These are phyloP conservation scores for Ehretia macrophylla DNA, from an alignment of 257 asterid genomes.

Conservation along the genomic window DNA sequence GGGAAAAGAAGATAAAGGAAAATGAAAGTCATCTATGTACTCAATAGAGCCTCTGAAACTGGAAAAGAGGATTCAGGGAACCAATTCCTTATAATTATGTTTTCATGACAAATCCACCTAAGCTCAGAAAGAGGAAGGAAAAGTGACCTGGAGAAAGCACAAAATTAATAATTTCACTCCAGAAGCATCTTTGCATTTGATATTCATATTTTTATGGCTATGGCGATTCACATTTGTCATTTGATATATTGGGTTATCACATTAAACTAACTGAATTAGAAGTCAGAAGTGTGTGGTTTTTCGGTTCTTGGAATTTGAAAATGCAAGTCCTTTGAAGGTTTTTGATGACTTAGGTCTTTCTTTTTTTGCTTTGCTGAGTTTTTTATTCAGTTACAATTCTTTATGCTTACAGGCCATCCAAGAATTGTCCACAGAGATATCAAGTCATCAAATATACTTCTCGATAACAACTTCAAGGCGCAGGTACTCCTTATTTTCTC, in stretches of 20 bases:
- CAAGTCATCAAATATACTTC: slow-evolving; percentile 90
- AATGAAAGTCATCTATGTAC: too few relatives aligned
- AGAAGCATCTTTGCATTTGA: too few relatives aligned
- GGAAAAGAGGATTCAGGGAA: too few relatives aligned
- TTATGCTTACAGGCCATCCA: slow-evolving; percentile 54
- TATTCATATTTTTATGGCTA: neutral
- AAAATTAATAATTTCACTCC: neutral
- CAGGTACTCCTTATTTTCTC: slow-evolving; percentile 42
- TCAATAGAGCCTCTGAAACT: too few relatives aligned
- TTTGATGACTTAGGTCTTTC: neutral
- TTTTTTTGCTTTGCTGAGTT: neutral
- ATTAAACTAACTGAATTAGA: neutral
- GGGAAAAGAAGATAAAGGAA: too few relatives aligned
- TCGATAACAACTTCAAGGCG: slow-evolving; percentile 81
- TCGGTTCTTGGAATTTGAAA: neutral
- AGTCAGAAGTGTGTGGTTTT: neutral
- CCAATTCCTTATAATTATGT: neutral
- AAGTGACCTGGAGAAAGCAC: neutral
- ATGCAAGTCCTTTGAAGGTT: neutral
- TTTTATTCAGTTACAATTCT: neutral
- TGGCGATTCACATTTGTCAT: neutral
- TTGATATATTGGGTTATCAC: neutral
- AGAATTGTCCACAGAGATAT: slow-evolving; percentile 94
- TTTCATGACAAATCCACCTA: slow-evolving; percentile 1
- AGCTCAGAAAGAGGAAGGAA: neutral